phyloP scores from a whole-genome alignment of 2,329 filamentous ascomycete genomes.

The Cryoendolithus antarcticus region DNA sequence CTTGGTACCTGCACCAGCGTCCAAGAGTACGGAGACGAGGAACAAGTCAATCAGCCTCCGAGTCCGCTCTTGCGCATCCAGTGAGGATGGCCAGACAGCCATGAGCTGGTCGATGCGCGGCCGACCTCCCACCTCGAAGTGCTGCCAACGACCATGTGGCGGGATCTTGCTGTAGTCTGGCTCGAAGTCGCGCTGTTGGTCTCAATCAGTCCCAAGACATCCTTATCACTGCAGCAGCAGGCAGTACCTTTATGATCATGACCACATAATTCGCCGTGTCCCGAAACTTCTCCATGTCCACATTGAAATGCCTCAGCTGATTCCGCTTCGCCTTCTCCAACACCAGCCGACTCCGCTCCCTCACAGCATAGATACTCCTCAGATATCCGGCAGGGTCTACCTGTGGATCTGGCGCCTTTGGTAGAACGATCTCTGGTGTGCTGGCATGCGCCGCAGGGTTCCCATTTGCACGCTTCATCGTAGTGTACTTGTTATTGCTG shows the following conservation, averaged over 20 bases:
- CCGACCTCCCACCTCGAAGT: constrained; percentile 68
- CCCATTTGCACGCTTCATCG: constrained; percentile 21
- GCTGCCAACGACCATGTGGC: constrained; percentile 74
- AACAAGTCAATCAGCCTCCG: constrained; percentile 68
- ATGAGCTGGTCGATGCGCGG: constrained; percentile 62
- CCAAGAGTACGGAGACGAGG: constrained; percentile 66
- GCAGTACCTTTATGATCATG: constrained; percentile 77
- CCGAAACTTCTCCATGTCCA: constrained; percentile 72
- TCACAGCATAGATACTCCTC: constrained; percentile 75
- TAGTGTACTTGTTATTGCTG: constrained; percentile 24
- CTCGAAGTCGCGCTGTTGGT: constrained; percentile 52
- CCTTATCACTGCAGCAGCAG: neutral
- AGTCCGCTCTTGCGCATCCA: constrained; percentile 62
- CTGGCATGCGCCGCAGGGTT: constrained; percentile 31
- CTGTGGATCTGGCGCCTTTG: constrained; percentile 73
- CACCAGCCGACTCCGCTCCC: constrained; percentile 64
- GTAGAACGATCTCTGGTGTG: constrained; percentile 49
- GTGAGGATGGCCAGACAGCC: constrained; percentile 52
- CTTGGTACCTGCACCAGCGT: constrained; percentile 76
- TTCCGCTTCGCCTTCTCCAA: constrained; percentile 66
- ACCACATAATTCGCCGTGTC: constrained; percentile 79
- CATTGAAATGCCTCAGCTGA: constrained; percentile 72
- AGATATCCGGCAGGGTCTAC: constrained; percentile 84
- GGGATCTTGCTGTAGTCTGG: constrained; percentile 63
- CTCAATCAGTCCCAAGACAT: constrained; percentile 1